Base-by-base conservation (phyloP, 306 rosid species). In the Senna tora region DNA sequence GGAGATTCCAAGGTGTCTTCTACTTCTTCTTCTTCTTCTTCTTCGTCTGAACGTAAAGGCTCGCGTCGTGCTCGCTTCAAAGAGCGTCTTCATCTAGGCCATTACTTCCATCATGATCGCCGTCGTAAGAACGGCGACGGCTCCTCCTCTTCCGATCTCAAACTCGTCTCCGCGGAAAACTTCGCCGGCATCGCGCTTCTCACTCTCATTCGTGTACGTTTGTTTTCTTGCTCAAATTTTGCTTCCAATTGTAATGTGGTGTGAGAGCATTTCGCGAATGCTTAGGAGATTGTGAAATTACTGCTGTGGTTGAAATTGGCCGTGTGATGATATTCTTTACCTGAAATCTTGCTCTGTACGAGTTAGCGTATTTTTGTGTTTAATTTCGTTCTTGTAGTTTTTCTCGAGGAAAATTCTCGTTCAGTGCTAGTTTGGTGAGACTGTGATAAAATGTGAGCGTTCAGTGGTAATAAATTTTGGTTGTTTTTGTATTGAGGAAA, bases 151-250 rank as follows among this genome's bases (percentile, higher is more conserved):
- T 58, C 88, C 10, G 45, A 52, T 69, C 28, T 33, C 28, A 89
- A 87, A 72, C 85, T 30, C 10, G 80, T 81, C 59, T 68, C 81
- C 51, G 83, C 80, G 1, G 85, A 75, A 0, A 69, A 77, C 64
- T 93, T 93, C 83, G 85, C 92, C 22, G 98, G 98, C 73, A 91
- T 93, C 21, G 98, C 94, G 58, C 84, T 84, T 65, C 87, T 93
- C 74, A 73, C 88, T 4, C 89, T 93, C 73, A 82, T 81, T 38
- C 71, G 75, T 38, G 98, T 92, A 67, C 28, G 65, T 52, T 33
- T 28, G 4, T 45, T 33, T 28, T 5, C 65, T 16, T 4, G 14
- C 32, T 5, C 39, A 25, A 56, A n/a, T n/a, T 56, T 28, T 28
- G 25, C 19, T n/a, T 53, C 49, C 7, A 2, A 4, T 17, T 21